Conservation (phyloP, 2,329 filamentous ascomycete species). For the Xylariaceae sp. region DNA sequence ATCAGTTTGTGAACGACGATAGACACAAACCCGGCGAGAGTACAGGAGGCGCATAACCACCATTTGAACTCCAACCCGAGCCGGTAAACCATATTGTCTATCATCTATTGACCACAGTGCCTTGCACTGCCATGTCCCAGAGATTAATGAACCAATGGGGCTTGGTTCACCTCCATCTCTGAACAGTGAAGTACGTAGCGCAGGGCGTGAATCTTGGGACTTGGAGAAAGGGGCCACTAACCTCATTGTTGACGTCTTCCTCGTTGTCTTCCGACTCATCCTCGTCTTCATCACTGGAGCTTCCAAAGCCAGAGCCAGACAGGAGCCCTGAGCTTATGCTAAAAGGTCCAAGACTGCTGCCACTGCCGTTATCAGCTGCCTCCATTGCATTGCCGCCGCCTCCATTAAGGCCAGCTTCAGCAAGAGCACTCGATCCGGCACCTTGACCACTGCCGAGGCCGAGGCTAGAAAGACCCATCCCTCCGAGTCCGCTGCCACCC, state of each 20-base stretch:
- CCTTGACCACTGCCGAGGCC: conserved; percentile 33
- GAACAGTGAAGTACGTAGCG: neutral
- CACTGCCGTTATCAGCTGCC: conserved; percentile 56
- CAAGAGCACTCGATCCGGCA: conserved; percentile 63
- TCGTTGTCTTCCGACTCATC: conserved; percentile 87
- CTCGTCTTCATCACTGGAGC: conserved; percentile 92
- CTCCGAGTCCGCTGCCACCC: conserved; percentile 44
- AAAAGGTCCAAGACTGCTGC: conserved; percentile 67
- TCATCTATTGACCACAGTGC: too few species aligned
- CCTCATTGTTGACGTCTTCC: conserved; percentile 67
- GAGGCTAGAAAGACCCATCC: conserved; percentile 47
- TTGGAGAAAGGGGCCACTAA: conserved; percentile 42
- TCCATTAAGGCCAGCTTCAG: conserved; percentile 76
- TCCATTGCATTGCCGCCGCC: conserved; percentile 53
- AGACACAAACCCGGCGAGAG: too few species aligned
- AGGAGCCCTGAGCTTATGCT: conserved; percentile 70
- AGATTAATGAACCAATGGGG: too few species aligned
- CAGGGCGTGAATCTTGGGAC: neutral
- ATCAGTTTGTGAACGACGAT: too few species aligned
- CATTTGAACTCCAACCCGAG: too few species aligned
- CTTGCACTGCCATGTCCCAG: too few species aligned
- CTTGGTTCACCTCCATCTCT: neutral
- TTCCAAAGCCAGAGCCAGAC: conserved; percentile 80
- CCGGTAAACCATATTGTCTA: too few species aligned
- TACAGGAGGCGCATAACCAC: too few species aligned